These are phyloP conservation scores for Macrophomina phaseolina DNA, from an alignment of 2,329 filamentous ascomycete species.

Conservation along the genomic window DNA sequence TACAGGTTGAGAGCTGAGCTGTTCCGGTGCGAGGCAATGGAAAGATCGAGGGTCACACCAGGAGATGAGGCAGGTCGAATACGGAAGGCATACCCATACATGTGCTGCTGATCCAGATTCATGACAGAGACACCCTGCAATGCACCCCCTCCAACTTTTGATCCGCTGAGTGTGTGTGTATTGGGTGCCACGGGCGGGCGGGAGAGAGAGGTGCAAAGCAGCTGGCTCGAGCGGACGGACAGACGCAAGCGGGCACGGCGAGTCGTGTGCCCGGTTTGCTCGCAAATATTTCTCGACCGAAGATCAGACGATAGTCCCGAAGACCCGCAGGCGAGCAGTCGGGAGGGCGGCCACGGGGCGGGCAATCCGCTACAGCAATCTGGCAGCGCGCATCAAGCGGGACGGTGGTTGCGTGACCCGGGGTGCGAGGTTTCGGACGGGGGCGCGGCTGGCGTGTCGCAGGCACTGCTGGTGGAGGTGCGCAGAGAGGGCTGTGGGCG, in stretches of 20 bases:
- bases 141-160: slow-evolving; percentile 9
- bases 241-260: background rate
- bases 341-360: slow-evolving; percentile 14
- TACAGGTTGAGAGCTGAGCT: background rate
- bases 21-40: background rate
- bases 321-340: slow-evolving; percentile 5
- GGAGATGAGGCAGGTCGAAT: slow-evolving; percentile 4
- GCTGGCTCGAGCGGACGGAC: background rate
- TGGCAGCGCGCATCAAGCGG: slow-evolving; percentile 14
- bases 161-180: background rate
- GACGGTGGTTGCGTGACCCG: background rate
- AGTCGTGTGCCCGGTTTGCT: slow-evolving; percentile 1
- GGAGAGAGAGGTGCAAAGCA: background rate
- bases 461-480: slow-evolving; percentile 1
- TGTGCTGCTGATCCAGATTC: slow-evolving; percentile 28
- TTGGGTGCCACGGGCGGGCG: background rate
- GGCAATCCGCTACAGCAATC: slow-evolving; percentile 12
- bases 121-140: slow-evolving; percentile 27
- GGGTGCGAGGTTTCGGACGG: slow-evolving; percentile 8
- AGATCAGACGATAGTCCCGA: slow-evolving; percentile 14
- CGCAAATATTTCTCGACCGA: slow-evolving; percentile 22
- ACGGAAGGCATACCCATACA: slow-evolving; percentile 26
- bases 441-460: slow-evolving; percentile 6
- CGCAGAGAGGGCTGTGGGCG: background rate
- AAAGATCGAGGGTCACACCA: slow-evolving; percentile 12